Conservation (phyloP, 768 basidiomycete genomes). For the Lyophyllum shimeji region DNA sequence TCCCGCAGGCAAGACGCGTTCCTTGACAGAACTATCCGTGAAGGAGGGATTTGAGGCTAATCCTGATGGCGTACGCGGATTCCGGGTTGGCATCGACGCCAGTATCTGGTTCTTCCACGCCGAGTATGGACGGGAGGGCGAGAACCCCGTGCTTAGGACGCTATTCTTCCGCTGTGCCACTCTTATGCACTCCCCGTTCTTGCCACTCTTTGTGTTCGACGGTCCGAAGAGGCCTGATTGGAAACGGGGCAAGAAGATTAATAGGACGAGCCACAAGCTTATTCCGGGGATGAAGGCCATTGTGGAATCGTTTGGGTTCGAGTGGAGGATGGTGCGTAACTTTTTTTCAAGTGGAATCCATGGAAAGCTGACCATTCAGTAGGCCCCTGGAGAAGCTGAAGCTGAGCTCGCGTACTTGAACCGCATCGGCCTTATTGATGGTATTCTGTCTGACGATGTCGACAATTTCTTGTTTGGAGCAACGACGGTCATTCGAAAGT, state of each 20-base stretch:
- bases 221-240: constrained; percentile 79
- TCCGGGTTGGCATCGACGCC: constrained; percentile 85
- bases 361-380: constrained; percentile 24
- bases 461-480: constrained; percentile 93
- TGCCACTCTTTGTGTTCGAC: constrained; percentile 92
- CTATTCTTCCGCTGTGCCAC: constrained; percentile 83
- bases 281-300: constrained; percentile 77
- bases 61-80: constrained; percentile 62
- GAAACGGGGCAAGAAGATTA: constrained; percentile 77
- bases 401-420: constrained; percentile 91
- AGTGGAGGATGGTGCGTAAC: constrained; percentile 61
- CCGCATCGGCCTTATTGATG: constrained; percentile 79
- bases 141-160: constrained; percentile 84
- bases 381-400: constrained; percentile 95
- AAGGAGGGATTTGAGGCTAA: constrained; percentile 75
- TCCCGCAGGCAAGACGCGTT: constrained; percentile 69
- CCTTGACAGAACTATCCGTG: constrained; percentile 75
- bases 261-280: constrained; percentile 60
- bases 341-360: constrained; percentile 13
- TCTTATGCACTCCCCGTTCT: constrained; percentile 74
- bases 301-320: constrained; percentile 78
- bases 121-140: constrained; percentile 72
- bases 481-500: constrained; percentile 83
- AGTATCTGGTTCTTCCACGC: constrained; percentile 86
- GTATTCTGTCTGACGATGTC: constrained; percentile 89